Percentiles rank a stretch among this genome's conserved stretches.
These are phyloP conservation scores for Vigna trinervia DNA, from an alignment of 306 rosid genomes.

Conservation along the genomic window DNA sequence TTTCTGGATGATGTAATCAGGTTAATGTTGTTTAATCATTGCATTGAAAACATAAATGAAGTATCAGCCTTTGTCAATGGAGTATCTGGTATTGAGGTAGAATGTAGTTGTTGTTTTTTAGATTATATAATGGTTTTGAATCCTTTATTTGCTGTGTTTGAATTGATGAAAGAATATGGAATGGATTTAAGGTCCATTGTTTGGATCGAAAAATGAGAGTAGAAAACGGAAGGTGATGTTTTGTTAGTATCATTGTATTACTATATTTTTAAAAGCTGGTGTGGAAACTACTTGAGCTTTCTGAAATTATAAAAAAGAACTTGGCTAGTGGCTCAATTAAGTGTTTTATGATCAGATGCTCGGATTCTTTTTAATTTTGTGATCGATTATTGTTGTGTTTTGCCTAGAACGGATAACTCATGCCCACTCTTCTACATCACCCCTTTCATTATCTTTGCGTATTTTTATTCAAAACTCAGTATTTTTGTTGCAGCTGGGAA, in stretches of 20 bases:
- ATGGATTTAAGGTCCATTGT: not conserved
- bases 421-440: slow-evolving; percentile 30
- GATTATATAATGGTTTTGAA: not conserved
- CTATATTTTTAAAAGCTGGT: slow-evolving; percentile 3
- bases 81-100: slow-evolving; percentile 12
- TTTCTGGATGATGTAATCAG: not conserved
- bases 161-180: not conserved
- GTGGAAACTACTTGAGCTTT: slow-evolving; percentile 30
- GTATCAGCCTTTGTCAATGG: slow-evolving; percentile 17
- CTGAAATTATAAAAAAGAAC: slow-evolving; percentile 21
- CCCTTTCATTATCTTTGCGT: slow-evolving; percentile 11
- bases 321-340: not conserved
- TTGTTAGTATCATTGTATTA: not conserved
- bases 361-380: not conserved
- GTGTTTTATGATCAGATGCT: slow-evolving; percentile 9
- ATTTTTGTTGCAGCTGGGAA: slow-evolving; percentile 71
- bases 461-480: slow-evolving; percentile 36
- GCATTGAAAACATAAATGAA: not conserved
- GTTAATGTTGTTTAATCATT: not conserved
- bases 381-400: slow-evolving; percentile 10
- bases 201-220: not conserved
- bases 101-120: slow-evolving; percentile 11
- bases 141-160: not conserved
- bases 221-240: not conserved
- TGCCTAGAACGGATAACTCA: slow-evolving; percentile 18